phyloP scores from a whole-genome alignment of 352 stramenopile species.

The Phytophthora colocasiae region DNA sequence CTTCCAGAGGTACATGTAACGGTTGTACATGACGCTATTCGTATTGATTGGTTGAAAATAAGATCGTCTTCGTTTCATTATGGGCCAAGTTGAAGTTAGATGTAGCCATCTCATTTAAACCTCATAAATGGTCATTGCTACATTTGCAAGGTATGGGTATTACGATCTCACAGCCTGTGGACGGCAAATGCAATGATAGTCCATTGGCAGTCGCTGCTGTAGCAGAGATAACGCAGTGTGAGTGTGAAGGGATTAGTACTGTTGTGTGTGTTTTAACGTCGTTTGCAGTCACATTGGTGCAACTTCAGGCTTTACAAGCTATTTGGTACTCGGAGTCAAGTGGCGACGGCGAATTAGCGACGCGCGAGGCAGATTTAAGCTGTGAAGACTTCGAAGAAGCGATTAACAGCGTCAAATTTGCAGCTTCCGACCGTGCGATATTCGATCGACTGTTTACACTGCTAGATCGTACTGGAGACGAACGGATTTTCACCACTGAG shows the following conservation, averaged over 20 bases:
- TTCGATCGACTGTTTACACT: conserved; percentile 67
- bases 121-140: too few relatives aligned
- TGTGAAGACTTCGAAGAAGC: conserved; percentile 44
- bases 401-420: conserved; percentile 54
- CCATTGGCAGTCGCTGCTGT: conserved; percentile 59
- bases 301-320: conserved; percentile 43
- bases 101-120: conserved; percentile 19
- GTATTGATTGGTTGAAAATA: conserved; percentile 10
- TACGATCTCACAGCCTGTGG: conserved; percentile 32
- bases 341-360: conserved; percentile 7
- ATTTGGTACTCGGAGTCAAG: conserved; percentile 16
- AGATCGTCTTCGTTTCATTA: not conserved
- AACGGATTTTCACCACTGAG: conserved; percentile 47
- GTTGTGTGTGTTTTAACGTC: not conserved
- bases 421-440: conserved; percentile 51
- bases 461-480: conserved; percentile 67
- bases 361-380: conserved; percentile 46
- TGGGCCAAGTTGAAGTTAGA: conserved; percentile 20
- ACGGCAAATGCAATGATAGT: conserved; percentile 38
- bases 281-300: conserved; percentile 46
- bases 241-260: conserved; percentile 2
- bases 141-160: conserved; percentile 25
- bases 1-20: conserved; percentile 10
- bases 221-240: conserved; percentile 65
- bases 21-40: conserved; percentile 4